These are phyloP conservation scores for Tetracladium setigerum DNA, from an alignment of 495 filamentous ascomycete genomes.

Conservation along the genomic window DNA sequence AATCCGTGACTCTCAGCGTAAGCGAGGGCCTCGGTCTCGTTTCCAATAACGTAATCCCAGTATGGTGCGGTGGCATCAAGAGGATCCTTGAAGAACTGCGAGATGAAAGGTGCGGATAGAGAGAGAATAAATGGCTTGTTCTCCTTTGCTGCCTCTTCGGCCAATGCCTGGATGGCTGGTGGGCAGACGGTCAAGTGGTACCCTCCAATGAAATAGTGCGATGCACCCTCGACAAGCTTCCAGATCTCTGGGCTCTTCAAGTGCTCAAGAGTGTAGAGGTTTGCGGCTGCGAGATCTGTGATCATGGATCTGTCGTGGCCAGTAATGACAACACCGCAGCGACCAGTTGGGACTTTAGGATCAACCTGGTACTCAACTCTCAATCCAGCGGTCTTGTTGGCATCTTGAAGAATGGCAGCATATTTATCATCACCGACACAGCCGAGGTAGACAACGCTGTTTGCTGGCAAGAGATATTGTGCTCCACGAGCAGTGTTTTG, in stretches of 20 bases:
- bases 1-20: conserved; percentile 76
- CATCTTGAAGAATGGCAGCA: conserved; percentile 73
- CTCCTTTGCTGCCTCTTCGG: conserved; percentile 76
- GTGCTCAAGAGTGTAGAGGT: conserved; percentile 93
- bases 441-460: conserved; percentile 87
- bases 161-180: conserved; percentile 79
- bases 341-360: conserved; percentile 71
- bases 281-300: conserved; percentile 93
- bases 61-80: conserved; percentile 78
- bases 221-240: conserved; percentile 78
- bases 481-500: conserved; percentile 98
- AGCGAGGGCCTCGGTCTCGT: conserved; percentile 85
- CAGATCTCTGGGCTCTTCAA: conserved; percentile 86
- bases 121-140: conserved; percentile 90
- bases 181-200: conserved; percentile 88
- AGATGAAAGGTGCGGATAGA: conserved; percentile 90
- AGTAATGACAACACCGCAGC: conserved; percentile 94
- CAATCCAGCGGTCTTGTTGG: conserved; percentile 71
- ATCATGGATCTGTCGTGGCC: conserved; percentile 88
- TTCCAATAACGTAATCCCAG: conserved; percentile 95
- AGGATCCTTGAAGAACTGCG: conserved; percentile 94
- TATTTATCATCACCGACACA: conserved; percentile 90
- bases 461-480: conserved; percentile 85
- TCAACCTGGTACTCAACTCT: conserved; percentile 91
- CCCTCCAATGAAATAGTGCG: conserved; percentile 87